These are phyloP conservation scores for Litchi chinensis DNA, from an alignment of 345 rosid species.

Conservation along the genomic window DNA sequence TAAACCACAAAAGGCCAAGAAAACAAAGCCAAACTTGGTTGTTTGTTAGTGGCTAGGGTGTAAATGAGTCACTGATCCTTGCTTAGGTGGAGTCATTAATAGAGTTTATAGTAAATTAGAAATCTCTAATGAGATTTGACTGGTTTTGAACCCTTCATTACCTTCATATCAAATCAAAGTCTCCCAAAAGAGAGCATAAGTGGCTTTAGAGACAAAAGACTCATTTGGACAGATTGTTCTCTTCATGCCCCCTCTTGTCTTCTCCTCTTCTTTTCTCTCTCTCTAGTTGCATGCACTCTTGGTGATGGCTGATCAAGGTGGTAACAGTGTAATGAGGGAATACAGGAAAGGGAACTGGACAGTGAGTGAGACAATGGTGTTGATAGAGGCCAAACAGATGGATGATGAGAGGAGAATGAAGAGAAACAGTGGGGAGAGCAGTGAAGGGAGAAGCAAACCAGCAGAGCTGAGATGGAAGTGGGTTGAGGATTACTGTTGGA, in stretches of 20 bases:
- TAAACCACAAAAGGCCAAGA: neutral
- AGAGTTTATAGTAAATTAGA: conserved; percentile 29
- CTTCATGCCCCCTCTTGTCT: conserved; percentile 6
- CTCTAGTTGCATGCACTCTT: conserved; percentile 29
- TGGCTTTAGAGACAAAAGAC: neutral
- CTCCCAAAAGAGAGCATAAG: conserved; percentile 27
- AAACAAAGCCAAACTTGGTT: neutral
- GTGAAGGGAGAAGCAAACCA: conserved; percentile 50
- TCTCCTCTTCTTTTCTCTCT: conserved; percentile 4
- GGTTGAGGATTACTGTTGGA: conserved; percentile 93
- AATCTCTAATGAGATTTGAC: conserved; percentile 32
- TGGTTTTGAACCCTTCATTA: conserved; percentile 18
- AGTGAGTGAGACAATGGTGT: conserved; percentile 68
- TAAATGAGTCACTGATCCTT: conserved; percentile 2
- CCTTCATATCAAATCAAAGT: conserved; percentile 32
- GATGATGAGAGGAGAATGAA: conserved; percentile 83
- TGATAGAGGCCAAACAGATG: conserved; percentile 87
- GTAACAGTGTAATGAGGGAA: conserved; percentile 55
- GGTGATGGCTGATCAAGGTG: conserved; percentile 61
- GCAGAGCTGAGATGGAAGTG: conserved; percentile 92
- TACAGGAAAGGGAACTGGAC: conserved; percentile 95
- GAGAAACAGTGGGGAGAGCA: conserved; percentile 40
- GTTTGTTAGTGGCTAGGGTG: neutral
- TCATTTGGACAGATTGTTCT: conserved; percentile 15
- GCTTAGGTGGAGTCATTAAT: conserved; percentile 16